Evolutionary conservation across 352 stramenopile species (phyloP).

Genomic region (Globisporangium nodosum): DNA sequence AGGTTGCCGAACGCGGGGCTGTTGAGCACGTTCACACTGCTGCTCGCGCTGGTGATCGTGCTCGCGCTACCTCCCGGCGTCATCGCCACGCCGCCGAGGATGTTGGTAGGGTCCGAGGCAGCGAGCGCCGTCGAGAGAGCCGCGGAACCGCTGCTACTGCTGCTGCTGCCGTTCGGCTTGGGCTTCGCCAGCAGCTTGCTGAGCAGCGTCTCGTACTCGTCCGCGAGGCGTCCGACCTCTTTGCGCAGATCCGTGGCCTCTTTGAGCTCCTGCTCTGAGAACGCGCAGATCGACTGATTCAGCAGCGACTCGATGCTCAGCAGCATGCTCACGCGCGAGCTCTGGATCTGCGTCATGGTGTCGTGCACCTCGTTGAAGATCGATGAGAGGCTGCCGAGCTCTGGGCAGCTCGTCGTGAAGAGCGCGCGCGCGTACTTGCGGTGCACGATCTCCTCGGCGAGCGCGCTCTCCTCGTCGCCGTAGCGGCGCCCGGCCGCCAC

Average conservation of each 20-base stretch:
- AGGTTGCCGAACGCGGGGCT: constrained; percentile 10
- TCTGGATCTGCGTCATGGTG: constrained; percentile 74
- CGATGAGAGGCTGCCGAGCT: constrained; percentile 66
- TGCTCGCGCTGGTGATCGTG: not conserved
- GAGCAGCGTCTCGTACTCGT: constrained; percentile 79
- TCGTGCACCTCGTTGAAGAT: constrained; percentile 83
- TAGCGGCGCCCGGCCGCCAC: constrained; percentile 53
- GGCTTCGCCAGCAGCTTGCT: constrained; percentile 78
- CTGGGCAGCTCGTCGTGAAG: constrained; percentile 77
- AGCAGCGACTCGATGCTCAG: constrained; percentile 76
- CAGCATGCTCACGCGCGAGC: constrained; percentile 79
- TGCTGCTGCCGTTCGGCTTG: constrained; percentile 33
- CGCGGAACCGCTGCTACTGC: constrained; percentile 4
- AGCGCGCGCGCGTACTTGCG: constrained; percentile 77
- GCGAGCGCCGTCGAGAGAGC: constrained; percentile 5
- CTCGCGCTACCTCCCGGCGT: not conserved
- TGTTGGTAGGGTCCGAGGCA: constrained; percentile 10
- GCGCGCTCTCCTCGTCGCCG: constrained; percentile 60
- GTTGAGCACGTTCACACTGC: constrained; percentile 1
- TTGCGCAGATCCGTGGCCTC: constrained; percentile 63
- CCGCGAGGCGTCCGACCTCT: constrained; percentile 54
- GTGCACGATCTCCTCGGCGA: constrained; percentile 68
- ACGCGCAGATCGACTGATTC: constrained; percentile 53
- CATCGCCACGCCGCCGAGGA: constrained; percentile 10
- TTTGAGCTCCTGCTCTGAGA: constrained; percentile 72